Evolutionary conservation across 1,284 basidiomycete species (phyloP), one percentile per base, ranked within the genome.

Genomic region (Ceratobasidium papillatum): DNA sequence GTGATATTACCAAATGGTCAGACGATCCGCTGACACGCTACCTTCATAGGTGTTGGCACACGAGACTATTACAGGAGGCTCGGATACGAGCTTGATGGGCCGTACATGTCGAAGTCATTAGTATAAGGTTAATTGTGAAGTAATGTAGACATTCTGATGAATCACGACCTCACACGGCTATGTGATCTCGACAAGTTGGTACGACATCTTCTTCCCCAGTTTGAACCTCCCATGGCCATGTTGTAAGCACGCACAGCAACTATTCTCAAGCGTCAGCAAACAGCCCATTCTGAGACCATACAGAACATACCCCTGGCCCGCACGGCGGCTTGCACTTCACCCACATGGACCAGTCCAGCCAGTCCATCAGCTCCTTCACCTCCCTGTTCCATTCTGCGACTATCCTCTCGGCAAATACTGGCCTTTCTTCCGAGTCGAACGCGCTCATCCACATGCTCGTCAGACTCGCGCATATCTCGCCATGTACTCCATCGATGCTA

Each of bases 81-180:
- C 69, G 96, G 96, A 3, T 99, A 98, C 83, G 90, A 92, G 82
- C 86, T 99, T 74, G 97, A 99, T 80, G 98, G 97, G 0, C 96
- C 96, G 27, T 99, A 98, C 82, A 98, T 98, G 95, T 94, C 93
- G 85, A 97, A 97, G 84, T 85, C 85, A 38, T 80, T 93, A 77
- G 74, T 82, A 77, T 84, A 81, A n/a, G 9, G n/a, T 65, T 41
- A 45, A 45, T 71, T 11, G 12, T 32, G 2, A 36, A 45, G 14
- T 25, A 30, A 41, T 61, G n/a, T 38, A 34, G 41, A 41, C 34
- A 38, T 17, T 27, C 19, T 61, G 22, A 38, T 22, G 9, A 38
- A 41, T 17, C 19, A 19, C n/a, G 36, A 14, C 19, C 11, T 25
- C 8, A 61, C 9, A 56, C 3, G 19, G 27, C 9, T 19, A 34